Percentiles rank a stretch among this genome's conserved stretches.
Evolutionary conservation across 2,329 filamentous ascomycete species (phyloP).

Genomic region (Ophiostoma triangulosporum): DNA sequence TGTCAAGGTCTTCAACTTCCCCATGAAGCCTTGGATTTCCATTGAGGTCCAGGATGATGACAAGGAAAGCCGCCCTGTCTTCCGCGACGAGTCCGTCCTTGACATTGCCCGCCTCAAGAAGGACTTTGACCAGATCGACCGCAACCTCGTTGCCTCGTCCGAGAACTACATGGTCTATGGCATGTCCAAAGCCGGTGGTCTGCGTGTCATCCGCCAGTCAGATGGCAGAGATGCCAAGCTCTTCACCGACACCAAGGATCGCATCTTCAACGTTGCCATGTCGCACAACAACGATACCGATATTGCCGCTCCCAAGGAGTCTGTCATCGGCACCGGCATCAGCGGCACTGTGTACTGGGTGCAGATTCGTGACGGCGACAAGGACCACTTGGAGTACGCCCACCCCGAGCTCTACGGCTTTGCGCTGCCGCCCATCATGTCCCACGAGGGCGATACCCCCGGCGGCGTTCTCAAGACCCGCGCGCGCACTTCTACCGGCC

Average conservation of each 20-base stretch:
- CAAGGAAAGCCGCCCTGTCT: constrained; percentile 42
- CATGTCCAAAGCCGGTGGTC: constrained; percentile 81
- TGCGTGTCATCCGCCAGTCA: constrained; percentile 87
- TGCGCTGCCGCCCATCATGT: constrained; percentile 72
- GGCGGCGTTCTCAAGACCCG: constrained; percentile 92
- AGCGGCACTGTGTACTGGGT: constrained; percentile 97
- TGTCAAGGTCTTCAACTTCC: constrained; percentile 85
- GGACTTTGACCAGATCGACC: constrained; percentile 93
- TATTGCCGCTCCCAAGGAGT: constrained; percentile 50
- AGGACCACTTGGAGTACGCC: constrained; percentile 65
- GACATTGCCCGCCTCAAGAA: constrained; percentile 93
- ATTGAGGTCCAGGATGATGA: constrained; percentile 56
- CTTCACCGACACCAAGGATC: constrained; percentile 81
- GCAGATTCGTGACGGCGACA: constrained; percentile 59
- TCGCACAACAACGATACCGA: constrained; percentile 51
- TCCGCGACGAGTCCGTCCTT: constrained; percentile 68
- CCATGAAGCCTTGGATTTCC: constrained; percentile 90
- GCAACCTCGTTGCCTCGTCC: constrained; percentile 80
- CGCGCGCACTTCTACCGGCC: constrained; percentile 74
- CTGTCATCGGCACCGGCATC: constrained; percentile 82
- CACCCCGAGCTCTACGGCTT: constrained; percentile 77
- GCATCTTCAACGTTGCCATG: constrained; percentile 86
- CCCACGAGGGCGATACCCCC: constrained; percentile 79
- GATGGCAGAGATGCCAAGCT: constrained; percentile 85
- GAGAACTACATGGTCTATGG: constrained; percentile 89